These are phyloP conservation scores for Dendryphion nanum DNA, from an alignment of 2,329 filamentous ascomycete genomes.

Conservation along the genomic window DNA sequence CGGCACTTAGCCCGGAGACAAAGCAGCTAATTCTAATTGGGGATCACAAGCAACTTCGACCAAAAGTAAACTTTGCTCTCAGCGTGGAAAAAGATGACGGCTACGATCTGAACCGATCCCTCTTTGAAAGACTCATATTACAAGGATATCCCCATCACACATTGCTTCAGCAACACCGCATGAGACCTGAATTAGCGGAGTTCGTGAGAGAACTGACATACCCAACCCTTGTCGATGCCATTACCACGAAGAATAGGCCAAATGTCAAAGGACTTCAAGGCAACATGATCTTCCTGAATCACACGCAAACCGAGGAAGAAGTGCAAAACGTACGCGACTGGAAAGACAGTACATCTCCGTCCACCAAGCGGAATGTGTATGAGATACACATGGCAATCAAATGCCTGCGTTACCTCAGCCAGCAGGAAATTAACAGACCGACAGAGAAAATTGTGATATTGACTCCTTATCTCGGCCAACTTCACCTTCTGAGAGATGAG, in stretches of 20 bases:
- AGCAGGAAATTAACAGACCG: conserved; percentile 71
- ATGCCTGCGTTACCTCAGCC: conserved; percentile 64
- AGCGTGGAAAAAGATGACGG: conserved; percentile 64
- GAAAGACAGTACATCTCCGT: conserved; percentile 49
- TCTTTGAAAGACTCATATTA: conserved; percentile 67
- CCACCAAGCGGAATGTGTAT: conserved; percentile 62
- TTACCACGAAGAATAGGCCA: conserved; percentile 48
- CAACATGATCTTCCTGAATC: conserved; percentile 66
- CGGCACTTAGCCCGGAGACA: conserved; percentile 55
- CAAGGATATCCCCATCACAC: conserved; percentile 54
- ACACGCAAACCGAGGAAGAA: conserved; percentile 54
- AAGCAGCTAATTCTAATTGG: conserved; percentile 70
- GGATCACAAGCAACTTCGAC: conserved; percentile 70
- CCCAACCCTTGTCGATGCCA: conserved; percentile 57
- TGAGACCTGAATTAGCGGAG: conserved; percentile 65
- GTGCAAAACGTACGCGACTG: conserved; percentile 47
- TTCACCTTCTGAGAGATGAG: conserved; percentile 56
- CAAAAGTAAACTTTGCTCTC: conserved; percentile 62
- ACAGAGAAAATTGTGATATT: conserved; percentile 65
- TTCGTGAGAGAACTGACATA: conserved; percentile 61
- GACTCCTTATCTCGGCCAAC: conserved; percentile 70
- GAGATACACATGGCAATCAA: conserved; percentile 67
- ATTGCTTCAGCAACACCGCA: conserved; percentile 64
- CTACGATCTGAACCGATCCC: conserved; percentile 64
- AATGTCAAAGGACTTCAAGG: conserved; percentile 57